A percentile compares a stretch with the other conserved stretches of the same genome.
Conservation (phyloP, 2,329 filamentous ascomycete genomes). For the Monascus ruber region DNA sequence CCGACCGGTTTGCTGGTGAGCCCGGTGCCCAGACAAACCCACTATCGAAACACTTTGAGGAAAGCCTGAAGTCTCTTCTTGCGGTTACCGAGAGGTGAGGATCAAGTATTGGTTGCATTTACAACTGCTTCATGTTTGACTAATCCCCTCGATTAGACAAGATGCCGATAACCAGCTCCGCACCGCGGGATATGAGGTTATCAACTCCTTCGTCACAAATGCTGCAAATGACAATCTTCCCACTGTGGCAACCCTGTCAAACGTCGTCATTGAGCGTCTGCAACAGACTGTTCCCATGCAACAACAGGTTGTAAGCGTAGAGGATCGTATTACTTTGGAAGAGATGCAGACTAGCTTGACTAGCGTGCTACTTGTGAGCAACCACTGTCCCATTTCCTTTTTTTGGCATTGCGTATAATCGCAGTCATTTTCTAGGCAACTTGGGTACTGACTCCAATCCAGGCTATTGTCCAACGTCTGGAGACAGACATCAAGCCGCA, state of each 20-base stretch:
- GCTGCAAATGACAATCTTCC: conserved; percentile 74
- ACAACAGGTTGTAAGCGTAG: conserved; percentile 86
- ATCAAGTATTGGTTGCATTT: neutral
- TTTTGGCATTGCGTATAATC: neutral
- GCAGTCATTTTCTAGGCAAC: neutral
- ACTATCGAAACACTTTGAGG: conserved; percentile 83
- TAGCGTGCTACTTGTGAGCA: conserved; percentile 62
- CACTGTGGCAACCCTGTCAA: conserved; percentile 69
- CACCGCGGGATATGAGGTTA: conserved; percentile 92
- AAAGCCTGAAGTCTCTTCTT: conserved; percentile 76
- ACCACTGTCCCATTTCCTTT: neutral
- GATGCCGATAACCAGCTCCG: conserved; percentile 81
- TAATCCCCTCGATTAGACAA: conserved; percentile 25
- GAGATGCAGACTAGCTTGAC: conserved; percentile 96
- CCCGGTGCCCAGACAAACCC: conserved; percentile 67
- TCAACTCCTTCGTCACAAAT: conserved; percentile 88
- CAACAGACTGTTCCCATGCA: conserved; percentile 85
- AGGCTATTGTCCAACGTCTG: conserved; percentile 75
- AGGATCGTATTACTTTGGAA: conserved; percentile 89
- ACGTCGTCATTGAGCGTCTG: conserved; percentile 80
- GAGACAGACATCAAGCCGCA: conserved; percentile 85
- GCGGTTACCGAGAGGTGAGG: conserved; percentile 64
- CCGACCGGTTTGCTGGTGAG: conserved; percentile 87
- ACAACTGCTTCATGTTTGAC: conserved; percentile 1
- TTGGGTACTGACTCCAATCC: conserved; percentile 5